Conservation (phyloP, 306 rosid species). For the Rosa lucieae region DNA sequence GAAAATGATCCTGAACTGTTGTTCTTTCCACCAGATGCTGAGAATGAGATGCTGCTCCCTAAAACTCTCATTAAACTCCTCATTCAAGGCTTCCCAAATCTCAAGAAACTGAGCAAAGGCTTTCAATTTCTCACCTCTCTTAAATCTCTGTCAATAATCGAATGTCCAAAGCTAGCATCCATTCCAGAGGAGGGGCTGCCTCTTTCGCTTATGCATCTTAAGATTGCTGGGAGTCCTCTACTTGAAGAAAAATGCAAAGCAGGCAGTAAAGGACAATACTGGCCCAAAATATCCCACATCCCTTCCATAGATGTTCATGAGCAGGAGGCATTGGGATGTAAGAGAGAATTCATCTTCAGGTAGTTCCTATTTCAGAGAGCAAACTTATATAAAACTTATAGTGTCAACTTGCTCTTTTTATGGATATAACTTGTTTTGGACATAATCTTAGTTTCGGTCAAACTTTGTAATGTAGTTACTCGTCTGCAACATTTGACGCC, state of each 20-base stretch:
- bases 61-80: neutral
- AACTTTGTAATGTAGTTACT: too few species aligned
- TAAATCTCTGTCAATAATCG: accelerated
- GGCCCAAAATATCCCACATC: constrained; percentile 24
- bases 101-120: constrained; percentile 7
- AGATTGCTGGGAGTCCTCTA: neutral
- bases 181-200: constrained; percentile 23
- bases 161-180: constrained; percentile 14
- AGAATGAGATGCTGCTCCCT: constrained; percentile 8
- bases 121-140: constrained; percentile 30
- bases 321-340: too few species aligned
- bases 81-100: constrained; percentile 12
- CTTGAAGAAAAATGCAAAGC: constrained; percentile 15
- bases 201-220: constrained; percentile 7
- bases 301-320: constrained; percentile 11
- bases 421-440: too few species aligned
- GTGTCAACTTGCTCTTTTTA: too few species aligned
- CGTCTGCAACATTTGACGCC: too few species aligned
- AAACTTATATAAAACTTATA: too few species aligned
- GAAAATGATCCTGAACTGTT: neutral
- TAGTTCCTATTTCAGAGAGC: too few species aligned
- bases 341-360: too few species aligned
- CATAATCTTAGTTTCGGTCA: too few species aligned
- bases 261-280: constrained; percentile 8
- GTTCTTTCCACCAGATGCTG: neutral